Evolutionary conservation across 1,284 basidiomycete species (phyloP).

Genomic region (Cutaneotrichosporon daszewskae): DNA sequence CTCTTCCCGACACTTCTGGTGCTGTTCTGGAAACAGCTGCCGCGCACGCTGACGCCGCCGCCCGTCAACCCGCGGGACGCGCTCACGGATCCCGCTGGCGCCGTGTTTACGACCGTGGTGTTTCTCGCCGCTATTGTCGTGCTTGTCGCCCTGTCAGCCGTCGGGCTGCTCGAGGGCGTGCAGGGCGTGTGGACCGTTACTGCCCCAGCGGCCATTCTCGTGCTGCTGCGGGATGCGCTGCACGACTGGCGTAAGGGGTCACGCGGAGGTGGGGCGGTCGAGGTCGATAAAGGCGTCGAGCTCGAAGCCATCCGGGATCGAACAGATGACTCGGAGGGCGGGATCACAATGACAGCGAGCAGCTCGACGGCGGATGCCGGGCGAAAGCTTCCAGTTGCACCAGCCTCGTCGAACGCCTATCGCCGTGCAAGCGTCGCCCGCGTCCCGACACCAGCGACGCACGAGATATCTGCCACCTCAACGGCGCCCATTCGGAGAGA

Average conservation of each 20-base stretch:
- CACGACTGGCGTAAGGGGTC: constrained; percentile 47
- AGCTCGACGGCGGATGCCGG: too few relatives aligned
- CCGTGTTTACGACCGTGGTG: constrained; percentile 51
- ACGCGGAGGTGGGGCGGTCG: neutral
- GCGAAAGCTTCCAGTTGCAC: too few relatives aligned
- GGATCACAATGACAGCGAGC: too few relatives aligned
- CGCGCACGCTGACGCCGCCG: constrained; percentile 12
- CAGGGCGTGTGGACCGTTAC: constrained; percentile 67
- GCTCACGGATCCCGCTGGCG: constrained; percentile 53
- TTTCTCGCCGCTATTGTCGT: constrained; percentile 55
- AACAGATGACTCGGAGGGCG: too few relatives aligned
- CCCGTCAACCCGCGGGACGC: constrained; percentile 50
- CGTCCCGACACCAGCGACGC: constrained; percentile 7
- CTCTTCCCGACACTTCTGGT: constrained; percentile 40
- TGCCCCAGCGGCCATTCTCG: constrained; percentile 74
- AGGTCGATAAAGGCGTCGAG: neutral
- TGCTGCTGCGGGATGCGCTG: constrained; percentile 65
- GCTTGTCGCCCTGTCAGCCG: constrained; percentile 57
- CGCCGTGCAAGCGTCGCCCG: neutral
- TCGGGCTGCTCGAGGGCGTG: constrained; percentile 54
- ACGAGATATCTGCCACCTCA: too few relatives aligned
- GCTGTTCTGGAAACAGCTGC: constrained; percentile 3
- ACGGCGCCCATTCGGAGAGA: too few relatives aligned
- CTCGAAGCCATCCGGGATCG: neutral
- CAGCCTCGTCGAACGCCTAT: too few relatives aligned